Percentiles rank a stretch among this genome's conserved stretches.
These are phyloP conservation scores for Globisporangium yorkense DNA, from an alignment of 352 stramenopile genomes.

Conservation along the genomic window DNA sequence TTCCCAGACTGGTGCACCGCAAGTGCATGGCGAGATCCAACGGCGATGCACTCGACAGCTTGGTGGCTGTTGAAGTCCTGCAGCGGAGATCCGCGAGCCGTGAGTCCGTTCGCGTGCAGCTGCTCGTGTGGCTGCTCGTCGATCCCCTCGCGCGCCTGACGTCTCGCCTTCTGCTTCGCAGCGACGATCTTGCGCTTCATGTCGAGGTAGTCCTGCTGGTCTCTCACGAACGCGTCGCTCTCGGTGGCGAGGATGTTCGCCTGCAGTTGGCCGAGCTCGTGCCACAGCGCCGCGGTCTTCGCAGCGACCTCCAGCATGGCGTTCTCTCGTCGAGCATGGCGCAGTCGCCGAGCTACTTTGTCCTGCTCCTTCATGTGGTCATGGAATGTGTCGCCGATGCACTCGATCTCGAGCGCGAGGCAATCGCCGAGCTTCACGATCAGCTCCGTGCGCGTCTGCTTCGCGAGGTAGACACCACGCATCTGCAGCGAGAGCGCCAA, in stretches of 20 bases:
- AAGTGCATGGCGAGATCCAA: slow-evolving; percentile 63
- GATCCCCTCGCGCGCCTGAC: slow-evolving; percentile 46
- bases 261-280: slow-evolving; percentile 36
- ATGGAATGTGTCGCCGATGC: slow-evolving; percentile 54
- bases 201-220: slow-evolving; percentile 39
- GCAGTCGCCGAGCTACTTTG: slow-evolving; percentile 34
- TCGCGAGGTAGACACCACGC: slow-evolving; percentile 49
- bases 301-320: slow-evolving; percentile 24
- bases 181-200: slow-evolving; percentile 53
- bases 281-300: slow-evolving; percentile 41
- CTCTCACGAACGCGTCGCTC: slow-evolving; percentile 26
- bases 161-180: slow-evolving; percentile 51
- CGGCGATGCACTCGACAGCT: slow-evolving; percentile 46
- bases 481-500: slow-evolving; percentile 55
- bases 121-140: not conserved
- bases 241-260: slow-evolving; percentile 37
- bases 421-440: slow-evolving; percentile 53
- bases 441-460: slow-evolving; percentile 49
- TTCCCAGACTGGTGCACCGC: slow-evolving; percentile 61
- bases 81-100: slow-evolving; percentile 32
- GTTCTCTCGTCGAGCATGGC: slow-evolving; percentile 43
- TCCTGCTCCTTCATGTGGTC: slow-evolving; percentile 67
- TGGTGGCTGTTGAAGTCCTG: slow-evolving; percentile 44
- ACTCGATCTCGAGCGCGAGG: slow-evolving; percentile 62
- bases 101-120: slow-evolving; percentile 49